Conservation (phyloP, 2,329 filamentous ascomycete genomes). For the Thielaviopsis punctulata region DNA sequence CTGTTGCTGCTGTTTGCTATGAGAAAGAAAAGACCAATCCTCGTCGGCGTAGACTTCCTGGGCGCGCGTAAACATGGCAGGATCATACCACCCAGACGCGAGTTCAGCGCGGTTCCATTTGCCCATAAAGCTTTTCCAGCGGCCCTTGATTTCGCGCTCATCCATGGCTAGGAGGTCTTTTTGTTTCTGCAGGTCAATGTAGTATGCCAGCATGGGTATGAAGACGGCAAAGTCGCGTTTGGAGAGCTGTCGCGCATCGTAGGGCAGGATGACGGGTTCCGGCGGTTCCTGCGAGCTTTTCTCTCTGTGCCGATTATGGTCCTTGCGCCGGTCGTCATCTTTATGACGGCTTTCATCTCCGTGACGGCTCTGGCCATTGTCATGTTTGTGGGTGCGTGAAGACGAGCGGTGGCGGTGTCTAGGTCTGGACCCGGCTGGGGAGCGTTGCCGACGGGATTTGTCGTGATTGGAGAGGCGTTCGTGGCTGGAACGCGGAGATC, state of each 20-base stretch:
- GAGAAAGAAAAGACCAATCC: background rate
- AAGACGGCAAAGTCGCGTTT: conserved; percentile 53
- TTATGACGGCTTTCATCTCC: background rate
- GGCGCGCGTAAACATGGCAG: conserved; percentile 37
- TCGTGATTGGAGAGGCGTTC: background rate
- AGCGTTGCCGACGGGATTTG: background rate
- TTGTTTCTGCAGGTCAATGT: conserved; percentile 76
- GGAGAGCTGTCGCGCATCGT: conserved; percentile 44
- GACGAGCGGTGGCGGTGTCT: background rate
- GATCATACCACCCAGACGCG: conserved; percentile 86
- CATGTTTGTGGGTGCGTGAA: conserved; percentile 14
- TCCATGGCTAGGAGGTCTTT: conserved; percentile 50
- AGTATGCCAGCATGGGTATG: conserved; percentile 60
- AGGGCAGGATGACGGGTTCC: conserved; percentile 35
- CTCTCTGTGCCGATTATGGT: too few relatives aligned
- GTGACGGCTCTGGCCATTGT: background rate
- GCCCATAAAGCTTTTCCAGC: conserved; percentile 84
- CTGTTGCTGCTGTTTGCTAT: background rate
- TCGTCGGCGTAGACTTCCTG: conserved; percentile 8
- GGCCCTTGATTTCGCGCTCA: conserved; percentile 58
- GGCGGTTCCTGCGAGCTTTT: too few relatives aligned
- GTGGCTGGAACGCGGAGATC: background rate
- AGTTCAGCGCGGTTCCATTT: conserved; percentile 89
- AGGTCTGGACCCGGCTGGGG: background rate
- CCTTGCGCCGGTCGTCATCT: background rate